phyloP scores from a whole-genome alignment of 495 filamentous ascomycete genomes.

The Lophium mytilinum region DNA sequence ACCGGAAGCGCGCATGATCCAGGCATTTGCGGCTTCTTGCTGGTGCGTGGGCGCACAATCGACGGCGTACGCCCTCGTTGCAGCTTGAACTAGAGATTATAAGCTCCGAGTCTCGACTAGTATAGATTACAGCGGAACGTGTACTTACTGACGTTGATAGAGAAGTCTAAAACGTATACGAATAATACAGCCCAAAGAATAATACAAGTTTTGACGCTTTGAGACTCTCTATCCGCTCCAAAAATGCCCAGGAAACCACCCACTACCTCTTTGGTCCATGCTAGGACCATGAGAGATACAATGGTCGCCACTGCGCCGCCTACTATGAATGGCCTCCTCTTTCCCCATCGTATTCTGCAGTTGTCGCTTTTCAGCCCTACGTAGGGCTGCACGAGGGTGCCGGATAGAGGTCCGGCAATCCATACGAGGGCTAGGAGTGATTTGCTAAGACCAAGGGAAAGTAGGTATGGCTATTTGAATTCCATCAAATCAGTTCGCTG shows the following conservation, averaged over 20 bases:
- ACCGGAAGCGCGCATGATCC: slow-evolving; percentile 73
- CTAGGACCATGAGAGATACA: slow-evolving; percentile 61
- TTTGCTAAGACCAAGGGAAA: slow-evolving; percentile 84
- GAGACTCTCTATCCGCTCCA: slow-evolving; percentile 55
- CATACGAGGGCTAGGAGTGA: slow-evolving; percentile 87
- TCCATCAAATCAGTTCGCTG: slow-evolving; percentile 1
- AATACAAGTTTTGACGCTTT: slow-evolving; percentile 49
- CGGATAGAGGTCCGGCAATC: slow-evolving; percentile 85
- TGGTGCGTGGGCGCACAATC: slow-evolving; percentile 85
- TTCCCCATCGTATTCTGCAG: slow-evolving; percentile 71
- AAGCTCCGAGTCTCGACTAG: background rate
- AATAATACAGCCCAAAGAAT: slow-evolving; percentile 70
- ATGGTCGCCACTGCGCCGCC: slow-evolving; percentile 65
- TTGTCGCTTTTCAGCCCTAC: slow-evolving; percentile 86
- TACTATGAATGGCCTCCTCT: slow-evolving; percentile 82
- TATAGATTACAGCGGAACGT: background rate
- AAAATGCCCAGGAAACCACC: slow-evolving; percentile 62
- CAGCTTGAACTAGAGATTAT: slow-evolving; percentile 62
- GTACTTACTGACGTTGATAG: slow-evolving; percentile 77
- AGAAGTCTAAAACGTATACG: slow-evolving; percentile 81
- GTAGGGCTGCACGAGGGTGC: slow-evolving; percentile 85
- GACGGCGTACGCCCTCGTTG: slow-evolving; percentile 80
- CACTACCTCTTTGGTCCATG: slow-evolving; percentile 76
- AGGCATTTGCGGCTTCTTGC: slow-evolving; percentile 81
- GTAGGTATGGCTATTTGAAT: slow-evolving; percentile 46